Evolutionary conservation across 495 filamentous ascomycete species (phyloP).

Genomic region (Amniculicola lignicola): DNA sequence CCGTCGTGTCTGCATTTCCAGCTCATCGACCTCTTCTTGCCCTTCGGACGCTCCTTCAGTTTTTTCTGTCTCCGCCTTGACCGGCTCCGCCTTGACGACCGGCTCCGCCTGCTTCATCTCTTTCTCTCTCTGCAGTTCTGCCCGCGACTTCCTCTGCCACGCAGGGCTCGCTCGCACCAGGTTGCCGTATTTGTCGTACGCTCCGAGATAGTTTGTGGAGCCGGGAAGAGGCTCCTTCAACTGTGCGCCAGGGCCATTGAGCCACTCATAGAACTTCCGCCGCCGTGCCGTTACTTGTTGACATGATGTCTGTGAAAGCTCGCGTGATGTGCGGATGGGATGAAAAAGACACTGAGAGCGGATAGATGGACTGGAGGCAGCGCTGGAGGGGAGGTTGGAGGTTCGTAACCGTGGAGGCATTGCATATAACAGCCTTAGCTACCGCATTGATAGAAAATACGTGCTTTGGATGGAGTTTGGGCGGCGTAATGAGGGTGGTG

Average conservation of each 20-base stretch:
- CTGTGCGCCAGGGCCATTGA: slow-evolving; percentile 54
- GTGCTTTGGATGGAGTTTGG: background rate
- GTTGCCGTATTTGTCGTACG: slow-evolving; percentile 46
- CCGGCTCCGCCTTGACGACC: slow-evolving; percentile 4
- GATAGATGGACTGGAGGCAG: slow-evolving; percentile 7
- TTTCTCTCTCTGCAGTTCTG: background rate
- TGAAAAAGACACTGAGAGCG: slow-evolving; percentile 7
- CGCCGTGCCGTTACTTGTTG: slow-evolving; percentile 50
- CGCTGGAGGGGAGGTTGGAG: slow-evolving; percentile 10
- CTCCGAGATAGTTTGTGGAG: slow-evolving; percentile 64
- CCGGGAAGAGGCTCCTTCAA: slow-evolving; percentile 57
- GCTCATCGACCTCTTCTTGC: slow-evolving; percentile 27
- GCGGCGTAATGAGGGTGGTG: background rate
- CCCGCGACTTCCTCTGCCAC: slow-evolving; percentile 2
- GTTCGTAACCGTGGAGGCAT: slow-evolving; percentile 33
- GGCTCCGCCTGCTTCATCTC: slow-evolving; percentile 1
- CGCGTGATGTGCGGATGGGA: slow-evolving; percentile 27
- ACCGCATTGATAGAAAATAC: slow-evolving; percentile 11
- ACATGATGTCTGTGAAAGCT: slow-evolving; percentile 50
- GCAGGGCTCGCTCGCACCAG: slow-evolving; percentile 39
- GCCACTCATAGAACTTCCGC: slow-evolving; percentile 64
- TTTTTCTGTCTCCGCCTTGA: slow-evolving; percentile 21
- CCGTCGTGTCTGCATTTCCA: slow-evolving; percentile 26
- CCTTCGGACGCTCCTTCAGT: slow-evolving; percentile 20
- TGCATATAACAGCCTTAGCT: background rate